A percentile compares a stretch with the other conserved stretches of the same genome.
These are phyloP conservation scores for Oemleria cerasiformis DNA, from an alignment of 306 rosid genomes.

Conservation along the genomic window DNA sequence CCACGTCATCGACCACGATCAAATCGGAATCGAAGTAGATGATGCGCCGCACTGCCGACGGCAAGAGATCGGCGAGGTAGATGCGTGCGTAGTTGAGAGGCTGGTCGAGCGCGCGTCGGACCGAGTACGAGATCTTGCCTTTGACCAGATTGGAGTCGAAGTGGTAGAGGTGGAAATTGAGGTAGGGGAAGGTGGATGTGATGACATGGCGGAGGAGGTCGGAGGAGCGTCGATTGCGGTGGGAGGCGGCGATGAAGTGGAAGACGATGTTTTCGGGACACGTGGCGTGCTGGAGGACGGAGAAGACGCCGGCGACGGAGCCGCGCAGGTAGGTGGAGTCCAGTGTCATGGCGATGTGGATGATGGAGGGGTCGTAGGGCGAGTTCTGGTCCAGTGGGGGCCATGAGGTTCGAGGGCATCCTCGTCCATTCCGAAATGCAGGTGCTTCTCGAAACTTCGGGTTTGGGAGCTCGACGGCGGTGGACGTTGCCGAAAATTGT, in stretches of 20 bases:
- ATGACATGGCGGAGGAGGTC: conserved; percentile 55
- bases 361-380: conserved; percentile 40
- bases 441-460: conserved; percentile 74
- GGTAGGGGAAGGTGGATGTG: conserved; percentile 70
- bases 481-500: neutral
- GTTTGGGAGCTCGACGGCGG: conserved; percentile 26
- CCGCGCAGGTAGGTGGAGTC: conserved; percentile 87
- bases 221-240: conserved; percentile 37
- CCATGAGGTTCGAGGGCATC: conserved; percentile 42
- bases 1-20: conserved; percentile 86
- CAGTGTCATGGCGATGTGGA: conserved; percentile 88
- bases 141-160: conserved; percentile 72
- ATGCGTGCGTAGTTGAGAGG: conserved; percentile 89
- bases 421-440: conserved; percentile 78
- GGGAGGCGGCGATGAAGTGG: conserved; percentile 64
- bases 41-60: conserved; percentile 55
- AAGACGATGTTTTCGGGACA: conserved; percentile 82
- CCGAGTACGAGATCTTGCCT: conserved; percentile 77
- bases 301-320: conserved; percentile 77
- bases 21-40: conserved; percentile 90
- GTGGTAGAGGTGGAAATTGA: conserved; percentile 61
- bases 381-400: conserved; percentile 24
- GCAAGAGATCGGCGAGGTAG: conserved; percentile 73
- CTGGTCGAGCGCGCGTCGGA: conserved; percentile 83
- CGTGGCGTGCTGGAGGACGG: conserved; percentile 82